phyloP scores from a whole-genome alignment of 345 rosid genomes.

The Linum trigynum region DNA sequence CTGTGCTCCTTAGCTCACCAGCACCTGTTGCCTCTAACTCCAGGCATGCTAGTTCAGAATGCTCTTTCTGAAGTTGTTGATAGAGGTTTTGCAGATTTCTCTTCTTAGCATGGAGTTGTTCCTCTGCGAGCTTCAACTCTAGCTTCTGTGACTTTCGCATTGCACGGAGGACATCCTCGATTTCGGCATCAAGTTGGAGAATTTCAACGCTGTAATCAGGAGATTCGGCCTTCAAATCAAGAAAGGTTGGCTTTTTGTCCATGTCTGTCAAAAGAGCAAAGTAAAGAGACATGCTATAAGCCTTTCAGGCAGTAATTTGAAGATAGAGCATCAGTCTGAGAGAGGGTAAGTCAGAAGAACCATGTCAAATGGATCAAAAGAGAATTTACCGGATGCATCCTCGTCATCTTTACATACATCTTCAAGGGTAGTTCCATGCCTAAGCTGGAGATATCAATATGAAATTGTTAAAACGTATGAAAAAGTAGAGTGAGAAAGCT shows the following conservation, averaged over 20 bases:
- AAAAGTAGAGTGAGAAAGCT: no score
- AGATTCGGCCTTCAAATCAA: slow-evolving; percentile 24
- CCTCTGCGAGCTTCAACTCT: slow-evolving; percentile 61
- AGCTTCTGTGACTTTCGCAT: slow-evolving; percentile 48
- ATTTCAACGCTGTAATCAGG: slow-evolving; percentile 33
- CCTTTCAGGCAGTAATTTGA: background rate
- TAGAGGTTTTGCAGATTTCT: slow-evolving; percentile 43
- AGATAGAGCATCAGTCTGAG: background rate
- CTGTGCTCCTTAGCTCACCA: slow-evolving; percentile 27
- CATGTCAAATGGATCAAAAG: slow-evolving; percentile 1
- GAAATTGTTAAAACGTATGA: slow-evolving; percentile 11
- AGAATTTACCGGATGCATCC: slow-evolving; percentile 34
- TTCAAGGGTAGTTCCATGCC: slow-evolving; percentile 42
- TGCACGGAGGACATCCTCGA: slow-evolving; percentile 44
- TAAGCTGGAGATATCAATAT: slow-evolving; percentile 43
- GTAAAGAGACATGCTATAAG: slow-evolving; percentile 20
- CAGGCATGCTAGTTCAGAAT: slow-evolving; percentile 28
- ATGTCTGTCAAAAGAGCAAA: slow-evolving; percentile 4
- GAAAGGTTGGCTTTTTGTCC: slow-evolving; percentile 8
- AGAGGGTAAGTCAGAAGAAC: background rate
- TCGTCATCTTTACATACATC: slow-evolving; percentile 48
- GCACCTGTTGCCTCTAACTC: slow-evolving; percentile 21
- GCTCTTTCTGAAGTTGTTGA: slow-evolving; percentile 61
- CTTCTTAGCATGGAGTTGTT: slow-evolving; percentile 50
- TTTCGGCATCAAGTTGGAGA: slow-evolving; percentile 55